Evolutionary conservation across 257 asterid genomes (phyloP), one percentile per base, ranked within the genome.

Genomic region (Forsythia suspensa): DNA sequence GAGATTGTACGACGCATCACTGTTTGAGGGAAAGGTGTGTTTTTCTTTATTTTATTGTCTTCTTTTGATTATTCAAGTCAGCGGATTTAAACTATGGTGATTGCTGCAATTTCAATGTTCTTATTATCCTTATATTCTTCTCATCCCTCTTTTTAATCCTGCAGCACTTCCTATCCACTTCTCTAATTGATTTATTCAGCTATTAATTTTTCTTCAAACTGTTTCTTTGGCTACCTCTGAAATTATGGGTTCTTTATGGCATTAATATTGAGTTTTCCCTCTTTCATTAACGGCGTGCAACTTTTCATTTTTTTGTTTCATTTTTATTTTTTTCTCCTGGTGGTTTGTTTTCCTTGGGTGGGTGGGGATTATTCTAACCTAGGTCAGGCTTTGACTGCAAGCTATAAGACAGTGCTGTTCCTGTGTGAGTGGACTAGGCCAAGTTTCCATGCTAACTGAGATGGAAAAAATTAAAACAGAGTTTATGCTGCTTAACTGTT

Each of bases 1-100:
- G 91, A 92, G 99, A 85, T 83, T 96, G 88, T 96, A 96, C 57
- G 99, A 96, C 79, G 96, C 92, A 38, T 96, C 99, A 72, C 82
- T 96, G 77, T 92, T 96, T 71, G 99, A 94, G 88, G 99, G 99
- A 63, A 96, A 96, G 98, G 99, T 95, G 69, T 77, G 82, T 68
- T 74, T 46, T 82, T 72, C 61, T 75, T 74, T 78, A 52, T 38
- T 70, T 38, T 80, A 38, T 48, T 43, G 16, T 48, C 3, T 18
- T 71, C 55, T 81, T 61, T 72, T 71, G 9, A 46, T 77, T 73
- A 48, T 11, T 75, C 75, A 39, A n/a, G 63, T 57, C n/a, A 40
- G 57, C 66, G 36, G 78, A 34, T 51, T 72, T 74, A 18, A 76
- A 38, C 37, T 37, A 7, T 39, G 68, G 65, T 57, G 3, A 21